These are phyloP conservation scores for Wickerhamiella kurtzmanii DNA, from an alignment of 805 yeast species.

Conservation along the genomic window DNA sequence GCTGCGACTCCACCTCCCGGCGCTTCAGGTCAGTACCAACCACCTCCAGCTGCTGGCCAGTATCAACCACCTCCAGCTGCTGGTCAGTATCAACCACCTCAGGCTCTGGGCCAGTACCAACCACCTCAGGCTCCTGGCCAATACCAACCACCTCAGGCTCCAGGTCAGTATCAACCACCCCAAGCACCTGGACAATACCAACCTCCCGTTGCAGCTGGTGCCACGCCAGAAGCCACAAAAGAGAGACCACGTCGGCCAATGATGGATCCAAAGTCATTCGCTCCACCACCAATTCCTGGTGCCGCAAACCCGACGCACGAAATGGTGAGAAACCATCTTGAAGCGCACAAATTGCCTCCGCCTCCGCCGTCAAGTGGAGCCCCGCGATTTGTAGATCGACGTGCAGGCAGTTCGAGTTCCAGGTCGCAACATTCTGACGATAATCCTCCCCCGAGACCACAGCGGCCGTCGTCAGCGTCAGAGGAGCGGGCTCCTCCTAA, in stretches of 20 bases:
- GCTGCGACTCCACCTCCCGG: too few species aligned
- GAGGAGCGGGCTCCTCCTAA: neutral
- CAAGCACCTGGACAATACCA: neutral
- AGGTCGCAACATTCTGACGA: neutral
- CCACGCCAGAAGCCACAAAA: neutral
- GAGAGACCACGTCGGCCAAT: slow-evolving; percentile 10
- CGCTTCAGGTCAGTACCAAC: slow-evolving; percentile 1
- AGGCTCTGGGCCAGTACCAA: neutral
- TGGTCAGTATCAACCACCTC: neutral
- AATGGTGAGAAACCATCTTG: slow-evolving; percentile 2
- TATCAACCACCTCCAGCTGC: neutral
- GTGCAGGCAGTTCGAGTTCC: slow-evolving; percentile 13
- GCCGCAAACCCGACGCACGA: slow-evolving; percentile 8
- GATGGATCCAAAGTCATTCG: slow-evolving; percentile 19
- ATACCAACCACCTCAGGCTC: neutral
- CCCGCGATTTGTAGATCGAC: slow-evolving; percentile 16
- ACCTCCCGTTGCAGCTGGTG: neutral
- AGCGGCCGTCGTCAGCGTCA: neutral
- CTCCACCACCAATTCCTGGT: slow-evolving; percentile 17
- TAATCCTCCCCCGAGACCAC: slow-evolving; percentile 1
- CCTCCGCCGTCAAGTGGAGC: slow-evolving; percentile 1
- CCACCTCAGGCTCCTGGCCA: slow-evolving; percentile 1
- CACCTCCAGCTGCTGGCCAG: too few species aligned
- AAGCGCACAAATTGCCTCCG: slow-evolving; percentile 5
- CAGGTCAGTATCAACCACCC: neutral